Conservation (phyloP, 2,329 filamentous ascomycete genomes). For the Verruconis gallopava region DNA sequence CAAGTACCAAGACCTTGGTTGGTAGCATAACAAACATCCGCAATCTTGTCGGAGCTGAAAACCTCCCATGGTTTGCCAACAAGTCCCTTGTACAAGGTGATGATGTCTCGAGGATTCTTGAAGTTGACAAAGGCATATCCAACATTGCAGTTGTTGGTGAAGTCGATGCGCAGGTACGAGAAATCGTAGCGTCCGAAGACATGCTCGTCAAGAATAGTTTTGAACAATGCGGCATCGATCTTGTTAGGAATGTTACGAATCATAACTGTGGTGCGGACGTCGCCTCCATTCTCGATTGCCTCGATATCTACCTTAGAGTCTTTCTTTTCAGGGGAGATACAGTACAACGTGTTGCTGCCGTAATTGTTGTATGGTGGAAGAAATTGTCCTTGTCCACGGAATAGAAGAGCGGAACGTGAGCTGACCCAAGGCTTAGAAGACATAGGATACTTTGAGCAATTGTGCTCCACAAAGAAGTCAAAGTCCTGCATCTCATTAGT, state of each 20-base stretch:
- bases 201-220: slow-evolving; percentile 64
- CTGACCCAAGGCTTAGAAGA: not conserved
- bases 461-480: not conserved
- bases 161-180: slow-evolving; percentile 77
- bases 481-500: not conserved
- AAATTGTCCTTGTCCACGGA: not conserved
- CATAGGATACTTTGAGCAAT: not conserved
- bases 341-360: not conserved
- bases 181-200: slow-evolving; percentile 83
- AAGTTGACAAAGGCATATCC: slow-evolving; percentile 98
- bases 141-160: slow-evolving; percentile 47
- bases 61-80: slow-evolving; percentile 48
- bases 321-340: not conserved
- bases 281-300: slow-evolving; percentile 27
- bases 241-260: slow-evolving; percentile 89
- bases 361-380: not conserved
- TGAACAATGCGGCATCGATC: slow-evolving; percentile 50
- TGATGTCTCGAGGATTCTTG: slow-evolving; percentile 60
- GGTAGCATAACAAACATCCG: slow-evolving; percentile 91
- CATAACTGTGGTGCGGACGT: slow-evolving; percentile 59
- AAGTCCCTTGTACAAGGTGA: slow-evolving; percentile 31
- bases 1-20: slow-evolving; percentile 88
- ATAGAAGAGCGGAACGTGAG: not conserved
- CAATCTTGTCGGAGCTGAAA: slow-evolving; percentile 71
- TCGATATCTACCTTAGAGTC: not conserved